Conservation (phyloP, 2,329 filamentous ascomycete genomes). For the Claviceps fusiformis region DNA sequence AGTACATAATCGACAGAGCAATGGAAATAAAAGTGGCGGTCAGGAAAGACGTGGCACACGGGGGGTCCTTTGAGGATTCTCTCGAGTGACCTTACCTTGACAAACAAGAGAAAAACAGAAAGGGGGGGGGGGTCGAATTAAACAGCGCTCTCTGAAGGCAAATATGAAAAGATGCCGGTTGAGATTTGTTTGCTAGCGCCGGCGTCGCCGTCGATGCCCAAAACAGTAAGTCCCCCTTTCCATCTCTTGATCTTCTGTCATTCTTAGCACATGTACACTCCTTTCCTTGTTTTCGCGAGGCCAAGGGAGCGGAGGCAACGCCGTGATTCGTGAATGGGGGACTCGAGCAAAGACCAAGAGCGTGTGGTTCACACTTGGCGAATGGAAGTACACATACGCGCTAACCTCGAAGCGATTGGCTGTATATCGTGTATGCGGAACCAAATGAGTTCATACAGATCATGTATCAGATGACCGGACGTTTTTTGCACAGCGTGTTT, state of each 20-base stretch:
- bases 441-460: no score
- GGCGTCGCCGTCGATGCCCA: background rate
- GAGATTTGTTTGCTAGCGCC: background rate
- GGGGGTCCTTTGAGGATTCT: background rate
- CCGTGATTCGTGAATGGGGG: background rate
- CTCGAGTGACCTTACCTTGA: no score
- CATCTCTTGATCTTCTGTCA: background rate
- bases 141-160: background rate
- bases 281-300: no score
- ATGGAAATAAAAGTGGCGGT: background rate
- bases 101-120: background rate
- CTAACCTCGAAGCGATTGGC: no score
- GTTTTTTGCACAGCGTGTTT: no score
- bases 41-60: background rate
- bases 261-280: background rate
- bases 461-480: no score
- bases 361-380: no score
- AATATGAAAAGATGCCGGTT: background rate
- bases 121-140: no score
- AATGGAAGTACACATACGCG: no score
- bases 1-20: background rate
- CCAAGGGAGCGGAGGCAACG: no score
- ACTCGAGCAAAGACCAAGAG: background rate
- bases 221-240: background rate
- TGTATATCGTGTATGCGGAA: no score